Base-by-base conservation (phyloP, 1,284 basidiomycete genomes). In the Sphagnurus paluster region DNA sequence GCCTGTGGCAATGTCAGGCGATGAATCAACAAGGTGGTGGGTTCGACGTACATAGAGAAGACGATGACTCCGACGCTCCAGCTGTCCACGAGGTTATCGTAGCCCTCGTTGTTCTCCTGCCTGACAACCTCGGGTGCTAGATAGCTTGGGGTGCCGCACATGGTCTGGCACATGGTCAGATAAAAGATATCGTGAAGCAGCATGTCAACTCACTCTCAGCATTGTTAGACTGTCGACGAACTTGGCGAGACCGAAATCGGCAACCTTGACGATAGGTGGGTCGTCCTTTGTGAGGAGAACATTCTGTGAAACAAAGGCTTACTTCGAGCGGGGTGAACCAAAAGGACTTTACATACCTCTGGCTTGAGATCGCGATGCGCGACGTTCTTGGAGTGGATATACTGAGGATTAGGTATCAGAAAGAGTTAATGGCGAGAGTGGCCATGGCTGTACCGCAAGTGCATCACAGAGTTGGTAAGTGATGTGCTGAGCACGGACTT, bases 21-120 rank as follows among this genome's bases (percentile, higher is more conserved):
- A 28, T 35, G 42, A 19, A 33, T 32, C 26, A 37, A 33, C 10
- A 36, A 36, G 38, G 30, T 11, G n/a, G 5, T 34, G 17, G n/a
- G n/a, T n/a, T n/a, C 5, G 7, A 63, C 81, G 49, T 59, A 90
- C 89, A 92, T 92, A 34, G 86, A 84, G 56, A 84, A 97, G 1
- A 96, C 80, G 44, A 97, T 95, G 13, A 95, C 91, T 5, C 94
- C 93, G 16, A 93, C 80, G 39, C 91, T 93, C 92, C 92, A 98
- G 54, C 89, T 92, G 62, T 98, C 93, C 39, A 96, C 94, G 13
- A 86, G 70, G 48, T 85, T 79, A 58, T 86, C 78, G 60, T 97
- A 97, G 1, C 92, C 91, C 36, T 79, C 71, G n/a, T 75, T 62
- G 34, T 76, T 69, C 4, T 74, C 63, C 56, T 89, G 86, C 59